Evolutionary conservation across 1,284 basidiomycete genomes (phyloP).

Genomic region (Trametes pubescens): DNA sequence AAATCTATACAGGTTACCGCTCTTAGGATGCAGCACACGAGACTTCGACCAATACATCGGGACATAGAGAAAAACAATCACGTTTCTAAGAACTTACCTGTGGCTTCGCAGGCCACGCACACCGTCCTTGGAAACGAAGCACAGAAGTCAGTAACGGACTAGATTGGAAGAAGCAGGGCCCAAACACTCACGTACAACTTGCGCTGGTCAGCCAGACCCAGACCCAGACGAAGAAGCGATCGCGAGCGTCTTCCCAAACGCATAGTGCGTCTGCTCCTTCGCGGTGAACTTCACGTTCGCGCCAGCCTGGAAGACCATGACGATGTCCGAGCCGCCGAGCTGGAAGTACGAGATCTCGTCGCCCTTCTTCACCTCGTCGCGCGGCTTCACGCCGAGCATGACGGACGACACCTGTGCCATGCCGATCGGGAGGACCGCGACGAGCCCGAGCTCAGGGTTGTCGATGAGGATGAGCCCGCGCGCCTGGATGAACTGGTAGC

Average conservation of each 20-base stretch:
- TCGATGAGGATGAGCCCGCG: conserved; percentile 34
- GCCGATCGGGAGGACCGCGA: conserved; percentile 37
- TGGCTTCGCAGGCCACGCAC: no score
- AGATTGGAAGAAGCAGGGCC: no score
- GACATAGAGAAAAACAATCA: no score
- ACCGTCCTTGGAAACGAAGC: no score
- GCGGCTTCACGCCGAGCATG: conserved; percentile 28
- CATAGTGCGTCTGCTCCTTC: conserved; percentile 26
- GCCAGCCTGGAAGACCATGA: conserved; percentile 35
- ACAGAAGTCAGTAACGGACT: no score
- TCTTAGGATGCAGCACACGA: no score
- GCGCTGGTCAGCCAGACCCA: not conserved
- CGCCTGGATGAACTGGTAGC: conserved; percentile 40
- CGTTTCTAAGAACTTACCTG: no score
- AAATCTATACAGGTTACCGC: no score
- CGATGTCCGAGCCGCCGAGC: conserved; percentile 36
- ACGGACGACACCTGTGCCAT: conserved; percentile 39
- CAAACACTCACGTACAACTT: not conserved
- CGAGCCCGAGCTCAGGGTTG: conserved; percentile 29
- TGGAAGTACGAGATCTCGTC: conserved; percentile 35
- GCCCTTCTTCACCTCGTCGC: conserved; percentile 31
- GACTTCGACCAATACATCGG: no score
- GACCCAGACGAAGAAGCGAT: not conserved
- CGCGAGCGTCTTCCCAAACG: conserved; percentile 20
- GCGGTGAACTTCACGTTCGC: conserved; percentile 33